phyloP scores from a whole-genome alignment of 1,139 yeast genomes.

The Yamadazyma membranifaciens region DNA sequence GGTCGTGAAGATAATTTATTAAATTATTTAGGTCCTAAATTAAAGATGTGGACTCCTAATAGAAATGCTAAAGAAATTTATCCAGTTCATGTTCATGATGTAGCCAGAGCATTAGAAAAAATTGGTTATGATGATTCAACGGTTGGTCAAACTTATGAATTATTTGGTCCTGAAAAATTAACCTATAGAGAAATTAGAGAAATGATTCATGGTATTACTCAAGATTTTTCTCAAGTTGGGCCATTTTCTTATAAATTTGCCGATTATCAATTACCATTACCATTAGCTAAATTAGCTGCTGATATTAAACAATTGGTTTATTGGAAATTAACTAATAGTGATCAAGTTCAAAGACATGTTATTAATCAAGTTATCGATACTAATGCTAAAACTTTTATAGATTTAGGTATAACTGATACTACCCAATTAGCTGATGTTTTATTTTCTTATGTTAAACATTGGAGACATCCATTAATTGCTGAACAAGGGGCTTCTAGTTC shows the following conservation, averaged over 20 bases:
- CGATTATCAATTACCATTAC: slow-evolving; percentile 31
- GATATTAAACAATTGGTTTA: slow-evolving; percentile 54
- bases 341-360: slow-evolving; percentile 74
- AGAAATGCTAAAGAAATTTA: slow-evolving; percentile 60
- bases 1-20: slow-evolving; percentile 76
- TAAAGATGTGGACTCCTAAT: slow-evolving; percentile 63
- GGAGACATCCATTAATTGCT: slow-evolving; percentile 53
- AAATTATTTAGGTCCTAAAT: slow-evolving; percentile 58
- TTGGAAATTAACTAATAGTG: slow-evolving; percentile 72
- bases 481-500: slow-evolving; percentile 48
- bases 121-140: slow-evolving; percentile 84
- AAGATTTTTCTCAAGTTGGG: slow-evolving; percentile 55
- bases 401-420: slow-evolving; percentile 66
- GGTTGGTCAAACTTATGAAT: slow-evolving; percentile 72
- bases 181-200: slow-evolving; percentile 66
- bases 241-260: slow-evolving; percentile 40
- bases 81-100: slow-evolving; percentile 79
- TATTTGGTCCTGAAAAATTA: slow-evolving; percentile 70
- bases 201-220: slow-evolving; percentile 65
- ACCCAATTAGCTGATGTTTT: slow-evolving; percentile 68
- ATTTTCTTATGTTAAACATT: slow-evolving; percentile 60
- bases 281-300: slow-evolving; percentile 46
- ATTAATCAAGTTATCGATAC: slow-evolving; percentile 66
- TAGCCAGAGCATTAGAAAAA: slow-evolving; percentile 74
- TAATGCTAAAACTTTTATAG: slow-evolving; percentile 63